Conservation (phyloP, 2,329 filamentous ascomycete genomes). For the Paracoccidioides lutzii region DNA sequence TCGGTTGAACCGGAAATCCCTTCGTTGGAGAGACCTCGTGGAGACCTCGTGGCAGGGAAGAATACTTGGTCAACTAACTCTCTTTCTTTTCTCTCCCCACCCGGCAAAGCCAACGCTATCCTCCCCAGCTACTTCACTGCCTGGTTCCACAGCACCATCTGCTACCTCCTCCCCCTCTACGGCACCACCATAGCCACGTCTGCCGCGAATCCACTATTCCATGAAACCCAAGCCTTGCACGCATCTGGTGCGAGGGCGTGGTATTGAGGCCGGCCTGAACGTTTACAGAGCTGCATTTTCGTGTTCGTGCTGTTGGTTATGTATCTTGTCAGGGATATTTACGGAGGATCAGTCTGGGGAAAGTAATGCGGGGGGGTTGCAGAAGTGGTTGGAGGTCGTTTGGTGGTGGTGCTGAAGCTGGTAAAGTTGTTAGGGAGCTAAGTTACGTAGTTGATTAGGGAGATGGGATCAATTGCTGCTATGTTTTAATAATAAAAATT, state of each 20-base stretch:
- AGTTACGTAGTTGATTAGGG: too few species aligned
- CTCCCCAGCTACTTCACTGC: slow-evolving; percentile 33
- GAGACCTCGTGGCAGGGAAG: too few species aligned
- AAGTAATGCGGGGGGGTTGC: slow-evolving; percentile 6
- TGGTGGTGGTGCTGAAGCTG: slow-evolving; percentile 1
- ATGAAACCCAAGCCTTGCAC: neutral
- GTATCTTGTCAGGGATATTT: slow-evolving; percentile 7
- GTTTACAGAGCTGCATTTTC: slow-evolving; percentile 8
- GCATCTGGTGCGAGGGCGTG: neutral
- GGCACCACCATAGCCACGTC: slow-evolving; percentile 5
- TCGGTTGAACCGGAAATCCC: too few species aligned
- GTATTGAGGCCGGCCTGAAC: slow-evolving; percentile 8
- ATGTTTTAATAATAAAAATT: too few species aligned
- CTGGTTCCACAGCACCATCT: slow-evolving; percentile 30
- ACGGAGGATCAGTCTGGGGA: slow-evolving; percentile 4
- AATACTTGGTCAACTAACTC: slow-evolving; percentile 7
- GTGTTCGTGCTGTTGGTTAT: slow-evolving; percentile 10
- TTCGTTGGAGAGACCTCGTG: too few species aligned
- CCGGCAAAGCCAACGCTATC: slow-evolving; percentile 16
- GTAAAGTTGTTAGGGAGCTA: neutral
- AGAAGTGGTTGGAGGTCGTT: slow-evolving; percentile 8
- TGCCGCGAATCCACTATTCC: slow-evolving; percentile 7
- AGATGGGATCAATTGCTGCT: too few species aligned
- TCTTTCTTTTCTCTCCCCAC: slow-evolving; percentile 13
- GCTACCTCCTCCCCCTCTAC: slow-evolving; percentile 7